phyloP scores from a whole-genome alignment of 805 yeast species.

The Wickerhamiella parazyma region DNA sequence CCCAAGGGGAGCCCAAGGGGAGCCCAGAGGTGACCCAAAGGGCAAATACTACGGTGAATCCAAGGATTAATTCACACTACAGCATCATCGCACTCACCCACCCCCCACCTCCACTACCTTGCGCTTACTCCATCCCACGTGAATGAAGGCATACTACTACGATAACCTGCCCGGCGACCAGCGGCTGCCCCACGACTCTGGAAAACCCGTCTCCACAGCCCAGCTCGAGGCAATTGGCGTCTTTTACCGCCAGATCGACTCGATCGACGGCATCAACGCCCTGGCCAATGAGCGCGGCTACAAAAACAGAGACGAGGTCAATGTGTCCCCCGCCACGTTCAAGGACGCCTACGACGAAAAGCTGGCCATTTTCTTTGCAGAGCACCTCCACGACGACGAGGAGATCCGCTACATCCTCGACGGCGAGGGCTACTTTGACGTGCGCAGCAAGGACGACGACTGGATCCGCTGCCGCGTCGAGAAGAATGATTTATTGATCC shows the following conservation, averaged over 20 bases:
- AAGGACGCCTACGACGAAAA: constrained; percentile 51
- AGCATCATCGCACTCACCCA: neutral
- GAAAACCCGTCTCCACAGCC: constrained; percentile 38
- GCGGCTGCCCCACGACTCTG: constrained; percentile 32
- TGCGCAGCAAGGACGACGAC: constrained; percentile 43
- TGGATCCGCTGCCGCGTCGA: constrained; percentile 69
- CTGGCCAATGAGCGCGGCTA: constrained; percentile 61
- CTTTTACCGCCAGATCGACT: constrained; percentile 39
- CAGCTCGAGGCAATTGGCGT: constrained; percentile 54
- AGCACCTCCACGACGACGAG: constrained; percentile 93
- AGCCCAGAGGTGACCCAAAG: too few species aligned
- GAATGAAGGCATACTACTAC: constrained; percentile 19
- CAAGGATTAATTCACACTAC: too few species aligned
- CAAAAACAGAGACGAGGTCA: constrained; percentile 64
- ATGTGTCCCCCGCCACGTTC: constrained; percentile 45
- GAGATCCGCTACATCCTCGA: constrained; percentile 83
- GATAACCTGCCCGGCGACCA: constrained; percentile 19
- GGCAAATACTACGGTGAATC: too few species aligned
- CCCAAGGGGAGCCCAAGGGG: too few species aligned
- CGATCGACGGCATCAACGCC: constrained; percentile 41
- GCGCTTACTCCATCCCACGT: too few species aligned
- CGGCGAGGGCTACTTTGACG: constrained; percentile 88
- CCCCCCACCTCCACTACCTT: neutral
- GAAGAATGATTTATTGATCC: constrained; percentile 43
- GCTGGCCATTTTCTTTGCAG: constrained; percentile 57